Evolutionary conservation across 1,284 basidiomycete species (phyloP), one percentile per base, ranked within the genome.

Genomic region (Rhodotorula sp.): DNA sequence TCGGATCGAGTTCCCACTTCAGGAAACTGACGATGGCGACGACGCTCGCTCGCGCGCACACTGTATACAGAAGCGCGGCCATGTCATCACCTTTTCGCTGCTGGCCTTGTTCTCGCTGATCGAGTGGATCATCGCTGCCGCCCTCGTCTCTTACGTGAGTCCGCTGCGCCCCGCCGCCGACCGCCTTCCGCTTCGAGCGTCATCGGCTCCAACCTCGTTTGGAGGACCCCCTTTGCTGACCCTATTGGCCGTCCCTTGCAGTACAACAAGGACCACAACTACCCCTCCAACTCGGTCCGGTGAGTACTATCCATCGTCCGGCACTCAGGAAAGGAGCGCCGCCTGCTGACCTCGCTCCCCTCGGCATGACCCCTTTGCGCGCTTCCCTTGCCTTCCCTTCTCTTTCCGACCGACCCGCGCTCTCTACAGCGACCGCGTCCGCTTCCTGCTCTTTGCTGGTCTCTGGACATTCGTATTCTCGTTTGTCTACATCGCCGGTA

Each of bases 81-180:
- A 74, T 67, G 63, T 72, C 18, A 71, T 70, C 65, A 42, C 70
- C 12, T 73, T 78, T 62, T 70, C 64, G 37, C 64, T 74, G 30
- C 67, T 77, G 42, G 55, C 73, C 66, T 53, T 78, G 68, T 76
- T 76, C 69, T 64, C 73, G 12, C 69, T 77, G 66, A 69, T 76
- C 65, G 67, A 70, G 53, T 72, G 75, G 73, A 64, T 70, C 48
- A 74, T 75, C 62, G 67, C 72, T 14, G 77, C 77, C n/a, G 69
- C 68, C 37, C 70, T 78, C 56, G 72, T 74, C 12, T 51, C 22
- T n/a, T 30, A n/a, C 46, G 30, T 26, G 56, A 58, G 49, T 30
- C 29, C 6, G 18, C 54, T 15, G 12, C 12, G 22, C 51, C 29
- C 51, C 7, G 33, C 57, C 5, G 4, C 45, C 18, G 30, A 42